phyloP scores from a whole-genome alignment of 2,329 filamentous ascomycete genomes.

The Beauveria pseudobassiana region DNA sequence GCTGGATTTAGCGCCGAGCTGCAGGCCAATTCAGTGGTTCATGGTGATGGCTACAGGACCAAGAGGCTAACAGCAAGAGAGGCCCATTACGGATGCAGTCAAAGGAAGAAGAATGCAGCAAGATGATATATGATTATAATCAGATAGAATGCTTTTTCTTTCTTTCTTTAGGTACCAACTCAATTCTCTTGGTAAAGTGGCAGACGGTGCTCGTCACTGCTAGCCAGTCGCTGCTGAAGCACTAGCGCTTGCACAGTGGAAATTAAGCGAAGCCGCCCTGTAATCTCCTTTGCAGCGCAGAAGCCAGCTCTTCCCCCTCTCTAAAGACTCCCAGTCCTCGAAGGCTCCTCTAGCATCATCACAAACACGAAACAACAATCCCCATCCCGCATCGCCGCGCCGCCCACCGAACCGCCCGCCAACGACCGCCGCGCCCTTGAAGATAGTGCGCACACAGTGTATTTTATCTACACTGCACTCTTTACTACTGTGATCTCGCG shows the following conservation, averaged over 20 bases:
- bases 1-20: neutral
- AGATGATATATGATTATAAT: too few species aligned
- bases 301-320: neutral
- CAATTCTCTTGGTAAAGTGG: neutral
- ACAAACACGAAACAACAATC: slow-evolving; percentile 10
- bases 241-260: slow-evolving; percentile 7
- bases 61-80: neutral
- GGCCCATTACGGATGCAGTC: too few species aligned
- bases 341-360: slow-evolving; percentile 11
- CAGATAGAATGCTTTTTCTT: too few species aligned
- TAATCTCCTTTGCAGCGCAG: slow-evolving; percentile 6
- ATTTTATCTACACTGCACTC: neutral
- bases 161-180: too few species aligned
- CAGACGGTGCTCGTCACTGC: neutral
- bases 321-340: neutral
- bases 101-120: too few species aligned
- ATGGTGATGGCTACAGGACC: neutral
- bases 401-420: neutral
- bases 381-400: neutral
- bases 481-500: neutral
- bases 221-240: neutral
- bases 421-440: neutral
- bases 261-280: slow-evolving; percentile 8
- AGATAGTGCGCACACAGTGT: neutral
- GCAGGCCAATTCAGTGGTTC: neutral